A percentile compares a stretch with the other conserved stretches of the same genome.
phyloP scores from a whole-genome alignment of 768 basidiomycete genomes.

The Kwoniella heveanensis region DNA sequence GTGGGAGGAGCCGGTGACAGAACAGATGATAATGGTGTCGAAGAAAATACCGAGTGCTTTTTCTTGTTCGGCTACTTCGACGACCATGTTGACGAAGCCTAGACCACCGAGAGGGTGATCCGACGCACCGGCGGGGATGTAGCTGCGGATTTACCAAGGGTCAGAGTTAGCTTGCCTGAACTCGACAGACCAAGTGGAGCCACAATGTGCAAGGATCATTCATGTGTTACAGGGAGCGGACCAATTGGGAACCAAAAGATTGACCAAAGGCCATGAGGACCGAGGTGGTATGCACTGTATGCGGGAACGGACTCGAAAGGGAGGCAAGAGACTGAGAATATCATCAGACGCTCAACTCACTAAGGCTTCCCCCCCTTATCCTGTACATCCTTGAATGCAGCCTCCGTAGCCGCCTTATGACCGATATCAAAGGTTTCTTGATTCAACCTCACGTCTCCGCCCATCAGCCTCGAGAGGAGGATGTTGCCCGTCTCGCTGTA shows the following conservation, averaged over 20 bases:
- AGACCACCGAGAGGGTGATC: slow-evolving; percentile 40
- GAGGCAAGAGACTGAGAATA: background rate
- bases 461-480: slow-evolving; percentile 43
- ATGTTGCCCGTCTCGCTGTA: slow-evolving; percentile 39
- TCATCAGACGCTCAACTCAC: too few relatives aligned
- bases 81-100: slow-evolving; percentile 32
- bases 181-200: too few relatives aligned
- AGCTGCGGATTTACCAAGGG: slow-evolving; percentile 5
- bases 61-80: slow-evolving; percentile 42
- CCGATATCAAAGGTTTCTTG: slow-evolving; percentile 42
- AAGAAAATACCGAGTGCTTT: slow-evolving; percentile 34
- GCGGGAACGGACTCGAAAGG: too few relatives aligned
- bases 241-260: too few relatives aligned
- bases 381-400: slow-evolving; percentile 39
- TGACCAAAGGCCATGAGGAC: too few relatives aligned
- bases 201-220: too few relatives aligned
- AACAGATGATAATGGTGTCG: slow-evolving; percentile 41
- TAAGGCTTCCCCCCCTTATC: slow-evolving; percentile 39
- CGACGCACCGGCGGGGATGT: slow-evolving; percentile 45
- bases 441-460: slow-evolving; percentile 41
- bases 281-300: too few relatives aligned
- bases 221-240: too few relatives aligned
- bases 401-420: slow-evolving; percentile 36
- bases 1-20: slow-evolving; percentile 43
- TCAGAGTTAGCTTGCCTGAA: background rate